These are phyloP conservation scores for Globisporangium spinosum DNA, from an alignment of 352 stramenopile genomes.

Conservation along the genomic window DNA sequence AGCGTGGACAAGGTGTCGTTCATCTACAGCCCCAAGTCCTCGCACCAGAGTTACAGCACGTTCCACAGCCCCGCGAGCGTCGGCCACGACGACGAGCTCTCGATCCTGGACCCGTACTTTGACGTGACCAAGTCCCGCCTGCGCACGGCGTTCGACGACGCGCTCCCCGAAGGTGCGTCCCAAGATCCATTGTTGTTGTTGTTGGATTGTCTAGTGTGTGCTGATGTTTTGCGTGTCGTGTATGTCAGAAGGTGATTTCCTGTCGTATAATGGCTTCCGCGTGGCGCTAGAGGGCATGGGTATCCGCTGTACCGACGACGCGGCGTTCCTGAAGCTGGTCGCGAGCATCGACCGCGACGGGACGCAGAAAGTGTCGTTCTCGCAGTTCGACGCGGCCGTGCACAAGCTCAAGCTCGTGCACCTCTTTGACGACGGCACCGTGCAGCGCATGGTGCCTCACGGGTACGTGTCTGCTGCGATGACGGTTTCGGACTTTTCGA, in stretches of 20 bases:
- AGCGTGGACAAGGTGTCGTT: constrained; percentile 82
- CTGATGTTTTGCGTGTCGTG: not conserved
- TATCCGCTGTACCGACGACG: constrained; percentile 66
- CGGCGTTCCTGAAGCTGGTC: constrained; percentile 72
- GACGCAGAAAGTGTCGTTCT: constrained; percentile 45
- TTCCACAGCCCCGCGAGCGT: constrained; percentile 41
- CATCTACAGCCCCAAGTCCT: constrained; percentile 64
- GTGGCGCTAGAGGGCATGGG: constrained; percentile 58
- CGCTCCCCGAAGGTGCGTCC: constrained; percentile 35
- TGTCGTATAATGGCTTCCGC: constrained; percentile 59
- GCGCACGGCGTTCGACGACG: constrained; percentile 67
- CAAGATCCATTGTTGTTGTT: not conserved
- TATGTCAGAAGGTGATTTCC: constrained; percentile 28
- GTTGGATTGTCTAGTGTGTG: not conserved
- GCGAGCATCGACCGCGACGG: constrained; percentile 54
- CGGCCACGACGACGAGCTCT: constrained; percentile 63
- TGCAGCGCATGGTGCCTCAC: constrained; percentile 48
- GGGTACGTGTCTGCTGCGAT: constrained; percentile 56
- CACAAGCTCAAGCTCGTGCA: constrained; percentile 87
- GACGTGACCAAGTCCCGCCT: constrained; percentile 75
- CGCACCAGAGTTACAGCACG: constrained; percentile 37
- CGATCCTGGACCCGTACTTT: constrained; percentile 85
- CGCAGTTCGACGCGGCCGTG: constrained; percentile 77
- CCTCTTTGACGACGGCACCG: constrained; percentile 71
- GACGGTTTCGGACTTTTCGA: constrained; percentile 79